phyloP scores from a whole-genome alignment of 148 eudicot genomes.

The Fallopia convolvulus region DNA sequence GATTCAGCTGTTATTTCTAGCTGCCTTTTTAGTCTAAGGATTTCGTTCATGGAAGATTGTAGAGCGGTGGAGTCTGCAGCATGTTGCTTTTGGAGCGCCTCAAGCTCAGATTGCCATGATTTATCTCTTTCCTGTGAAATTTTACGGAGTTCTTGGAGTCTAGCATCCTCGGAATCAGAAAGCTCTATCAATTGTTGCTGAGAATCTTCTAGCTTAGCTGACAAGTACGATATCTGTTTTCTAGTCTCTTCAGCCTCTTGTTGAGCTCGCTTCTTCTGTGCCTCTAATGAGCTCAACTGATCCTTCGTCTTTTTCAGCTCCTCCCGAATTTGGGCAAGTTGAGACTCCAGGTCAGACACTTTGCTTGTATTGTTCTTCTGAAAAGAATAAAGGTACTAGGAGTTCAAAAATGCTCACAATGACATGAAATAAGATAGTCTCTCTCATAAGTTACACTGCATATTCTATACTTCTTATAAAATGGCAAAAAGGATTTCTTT shows the following conservation, averaged over 20 bases:
- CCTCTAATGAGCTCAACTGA: slow-evolving; percentile 60
- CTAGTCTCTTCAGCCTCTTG: slow-evolving; percentile 74
- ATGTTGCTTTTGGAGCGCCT: slow-evolving; percentile 70
- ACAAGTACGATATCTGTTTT: slow-evolving; percentile 45
- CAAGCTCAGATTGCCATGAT: slow-evolving; percentile 80
- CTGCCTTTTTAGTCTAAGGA: slow-evolving; percentile 63
- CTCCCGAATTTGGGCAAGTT: slow-evolving; percentile 61
- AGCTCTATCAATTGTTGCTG: slow-evolving; percentile 54
- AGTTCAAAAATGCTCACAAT: background rate
- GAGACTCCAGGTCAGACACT: slow-evolving; percentile 64
- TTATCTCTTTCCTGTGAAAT: slow-evolving; percentile 80
- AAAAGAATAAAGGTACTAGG: background rate
- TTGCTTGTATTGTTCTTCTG: slow-evolving; percentile 59
- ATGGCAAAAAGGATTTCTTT: background rate
- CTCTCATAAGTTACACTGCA: too few relatives aligned
- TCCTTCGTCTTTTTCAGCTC: slow-evolving; percentile 73
- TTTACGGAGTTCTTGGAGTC: slow-evolving; percentile 61
- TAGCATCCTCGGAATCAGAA: slow-evolving; percentile 55
- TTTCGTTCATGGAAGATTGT: slow-evolving; percentile 56
- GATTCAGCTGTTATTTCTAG: slow-evolving; percentile 32
- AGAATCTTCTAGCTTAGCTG: slow-evolving; percentile 52
- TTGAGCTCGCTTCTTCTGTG: slow-evolving; percentile 40
- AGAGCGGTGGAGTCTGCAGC: slow-evolving; percentile 65
- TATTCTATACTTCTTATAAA: background rate
- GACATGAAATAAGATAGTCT: too few relatives aligned